Percentiles rank a stretch among this genome's conserved stretches.
These are phyloP conservation scores for Penicillium sp. DNA, from an alignment of 2,329 filamentous ascomycete genomes.

Conservation along the genomic window DNA sequence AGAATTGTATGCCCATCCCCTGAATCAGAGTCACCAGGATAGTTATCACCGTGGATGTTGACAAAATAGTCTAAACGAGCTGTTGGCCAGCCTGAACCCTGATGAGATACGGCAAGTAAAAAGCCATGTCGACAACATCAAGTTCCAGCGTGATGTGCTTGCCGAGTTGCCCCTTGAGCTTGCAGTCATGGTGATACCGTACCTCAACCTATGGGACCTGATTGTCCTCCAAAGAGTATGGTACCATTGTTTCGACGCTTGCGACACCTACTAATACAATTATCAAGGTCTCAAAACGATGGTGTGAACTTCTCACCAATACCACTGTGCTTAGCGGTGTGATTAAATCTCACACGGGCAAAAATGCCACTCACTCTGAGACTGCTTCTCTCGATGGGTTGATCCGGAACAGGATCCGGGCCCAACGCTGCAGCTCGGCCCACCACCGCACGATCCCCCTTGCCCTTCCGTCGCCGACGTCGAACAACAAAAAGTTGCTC, in stretches of 20 bases:
- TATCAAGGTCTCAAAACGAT: constrained; percentile 34
- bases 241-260: background rate
- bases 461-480: background rate
- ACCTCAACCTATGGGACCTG: constrained; percentile 29
- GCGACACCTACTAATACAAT: background rate
- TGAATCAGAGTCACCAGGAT: background rate
- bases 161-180: constrained; percentile 34
- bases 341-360: background rate
- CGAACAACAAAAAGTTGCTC: background rate
- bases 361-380: background rate
- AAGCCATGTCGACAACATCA: constrained; percentile 16
- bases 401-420: background rate
- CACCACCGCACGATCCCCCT: background rate
- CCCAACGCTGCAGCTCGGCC: background rate
- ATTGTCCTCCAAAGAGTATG: constrained; percentile 31
- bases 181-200: constrained; percentile 25
- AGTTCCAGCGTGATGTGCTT: constrained; percentile 35
- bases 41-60: background rate
- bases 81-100: constrained; percentile 27
- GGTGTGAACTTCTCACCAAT: constrained; percentile 32
- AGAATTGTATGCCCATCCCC: constrained; percentile 10
- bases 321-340: constrained; percentile 4
- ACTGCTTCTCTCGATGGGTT: background rate
- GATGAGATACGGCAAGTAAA: constrained; percentile 35
- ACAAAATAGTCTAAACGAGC: constrained; percentile 25